Evolutionary conservation across 2,329 filamentous ascomycete genomes (phyloP), one percentile per base, ranked within the genome.

Genomic region (Fusarium dimerum): DNA sequence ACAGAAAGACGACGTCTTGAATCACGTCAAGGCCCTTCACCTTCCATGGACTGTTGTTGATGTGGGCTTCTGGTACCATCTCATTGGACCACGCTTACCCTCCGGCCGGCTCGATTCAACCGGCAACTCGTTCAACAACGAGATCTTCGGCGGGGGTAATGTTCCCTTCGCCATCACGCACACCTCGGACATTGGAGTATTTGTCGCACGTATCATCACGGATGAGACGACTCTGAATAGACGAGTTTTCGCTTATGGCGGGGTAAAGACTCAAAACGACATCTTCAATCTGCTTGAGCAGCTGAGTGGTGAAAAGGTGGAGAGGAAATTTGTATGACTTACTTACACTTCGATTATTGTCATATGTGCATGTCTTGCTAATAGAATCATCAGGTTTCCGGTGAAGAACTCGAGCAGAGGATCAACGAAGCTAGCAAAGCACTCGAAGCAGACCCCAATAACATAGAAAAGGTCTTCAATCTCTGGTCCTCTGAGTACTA

Each of bases 61-160:
- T 55, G 74, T 83, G 12, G 82, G 81, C n/a, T 82, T 72, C 70
- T 85, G 82, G 82, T 79, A 81, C 61, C 79, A 83, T 59, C 57
- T 78, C 30, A 68, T 70, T 26, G 30, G 64, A 3, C 68, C 67
- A 0, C 26, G 47, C 17, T 47, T 71, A 0, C 61, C 67, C 4
- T 71, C 68, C 6, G 68, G 67, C 1, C 62, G 56, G 6, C 66
- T 61, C 15, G 57, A 60, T 40, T 58, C 20, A 61, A 32, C 71
- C 71, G 18, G 62, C 74, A 52, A 64, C 68, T 4, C 60, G 65
- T 0, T 64, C 68, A 2, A 67, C 69, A 65, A 71, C 34, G 66
- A 68, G 38, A 70, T 82, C 16, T 65, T 69, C 20, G 78, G 75
- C 3, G 73, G 78, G 52, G 81, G 81, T 1, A 72, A 76, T 15